Percentiles rank a stretch among this genome's conserved stretches.
Conservation (phyloP, 306 rosid species). For the Lagenaria siceraria region DNA sequence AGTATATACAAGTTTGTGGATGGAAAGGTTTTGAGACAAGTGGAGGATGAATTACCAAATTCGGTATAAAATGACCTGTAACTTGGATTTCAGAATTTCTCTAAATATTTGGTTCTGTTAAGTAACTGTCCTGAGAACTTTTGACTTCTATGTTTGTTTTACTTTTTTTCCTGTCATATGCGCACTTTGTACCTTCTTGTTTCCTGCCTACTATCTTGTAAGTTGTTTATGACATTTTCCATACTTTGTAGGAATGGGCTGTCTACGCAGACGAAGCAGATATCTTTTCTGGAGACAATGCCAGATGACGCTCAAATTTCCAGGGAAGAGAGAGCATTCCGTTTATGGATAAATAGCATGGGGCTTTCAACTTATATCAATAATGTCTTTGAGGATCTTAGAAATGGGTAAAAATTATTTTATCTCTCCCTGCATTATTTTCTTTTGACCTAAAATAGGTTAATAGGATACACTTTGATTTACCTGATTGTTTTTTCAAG, state of each 20-base stretch:
- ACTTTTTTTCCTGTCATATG: background rate
- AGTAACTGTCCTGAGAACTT: background rate
- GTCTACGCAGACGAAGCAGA: conserved; percentile 53
- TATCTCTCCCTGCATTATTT: background rate
- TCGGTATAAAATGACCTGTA: background rate
- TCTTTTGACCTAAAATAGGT: background rate
- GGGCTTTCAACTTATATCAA: conserved; percentile 70
- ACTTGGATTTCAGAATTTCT: background rate
- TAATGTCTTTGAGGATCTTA: conserved; percentile 91
- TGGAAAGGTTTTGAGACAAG: background rate
- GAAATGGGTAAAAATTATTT: conserved; percentile 52
- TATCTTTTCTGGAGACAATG: conserved; percentile 61
- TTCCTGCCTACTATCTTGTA: background rate
- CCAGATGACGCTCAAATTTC: conserved; percentile 71
- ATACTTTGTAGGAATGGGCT: conserved; percentile 70
- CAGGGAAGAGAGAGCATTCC: conserved; percentile 91
- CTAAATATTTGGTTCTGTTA: background rate
- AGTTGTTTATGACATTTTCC: conserved; percentile 5
- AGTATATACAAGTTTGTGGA: background rate
- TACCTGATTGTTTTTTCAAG: background rate
- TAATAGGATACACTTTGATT: background rate
- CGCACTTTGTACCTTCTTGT: background rate
- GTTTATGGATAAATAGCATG: conserved; percentile 87
- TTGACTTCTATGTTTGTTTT: background rate
- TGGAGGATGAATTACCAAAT: background rate